Evolutionary conservation across 2,329 filamentous ascomycete genomes (phyloP).

Genomic region (Orbilia blumenaviensis): DNA sequence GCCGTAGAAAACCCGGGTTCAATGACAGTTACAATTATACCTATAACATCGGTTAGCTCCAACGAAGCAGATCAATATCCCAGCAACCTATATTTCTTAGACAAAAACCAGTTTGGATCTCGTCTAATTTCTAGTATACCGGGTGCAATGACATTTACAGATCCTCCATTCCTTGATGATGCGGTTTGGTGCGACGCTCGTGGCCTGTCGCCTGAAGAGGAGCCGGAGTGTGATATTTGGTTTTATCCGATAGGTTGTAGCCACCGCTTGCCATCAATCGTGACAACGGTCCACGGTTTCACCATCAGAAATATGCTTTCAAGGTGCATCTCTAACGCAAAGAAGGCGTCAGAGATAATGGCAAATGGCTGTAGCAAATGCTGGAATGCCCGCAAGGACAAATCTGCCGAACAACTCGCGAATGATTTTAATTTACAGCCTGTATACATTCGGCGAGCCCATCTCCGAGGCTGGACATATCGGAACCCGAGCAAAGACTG

Average conservation of each 20-base stretch:
- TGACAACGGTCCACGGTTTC: background rate
- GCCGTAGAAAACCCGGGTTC: background rate
- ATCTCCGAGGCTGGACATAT: background rate
- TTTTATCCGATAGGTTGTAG: background rate
- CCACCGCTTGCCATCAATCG: background rate
- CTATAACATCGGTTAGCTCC: background rate
- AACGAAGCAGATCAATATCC: conserved; percentile 7
- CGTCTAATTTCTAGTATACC: background rate
- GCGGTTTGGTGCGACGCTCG: conserved; percentile 9
- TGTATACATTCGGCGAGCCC: background rate
- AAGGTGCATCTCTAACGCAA: background rate
- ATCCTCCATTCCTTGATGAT: conserved; percentile 26
- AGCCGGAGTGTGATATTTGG: conserved; percentile 11
- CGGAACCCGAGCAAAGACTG: background rate
- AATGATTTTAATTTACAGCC: background rate
- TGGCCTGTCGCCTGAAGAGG: background rate
- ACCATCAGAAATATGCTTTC: conserved; percentile 8
- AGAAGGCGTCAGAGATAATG: background rate
- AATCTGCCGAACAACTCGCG: background rate
- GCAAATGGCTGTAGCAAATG: conserved; percentile 1
- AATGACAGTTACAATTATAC: conserved; percentile 12
- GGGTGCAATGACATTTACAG: conserved; percentile 15
- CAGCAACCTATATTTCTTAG: background rate
- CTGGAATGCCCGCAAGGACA: background rate
- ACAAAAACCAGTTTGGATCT: background rate